phyloP scores from a whole-genome alignment of 805 yeast species.

The Starmerella davenportii region DNA sequence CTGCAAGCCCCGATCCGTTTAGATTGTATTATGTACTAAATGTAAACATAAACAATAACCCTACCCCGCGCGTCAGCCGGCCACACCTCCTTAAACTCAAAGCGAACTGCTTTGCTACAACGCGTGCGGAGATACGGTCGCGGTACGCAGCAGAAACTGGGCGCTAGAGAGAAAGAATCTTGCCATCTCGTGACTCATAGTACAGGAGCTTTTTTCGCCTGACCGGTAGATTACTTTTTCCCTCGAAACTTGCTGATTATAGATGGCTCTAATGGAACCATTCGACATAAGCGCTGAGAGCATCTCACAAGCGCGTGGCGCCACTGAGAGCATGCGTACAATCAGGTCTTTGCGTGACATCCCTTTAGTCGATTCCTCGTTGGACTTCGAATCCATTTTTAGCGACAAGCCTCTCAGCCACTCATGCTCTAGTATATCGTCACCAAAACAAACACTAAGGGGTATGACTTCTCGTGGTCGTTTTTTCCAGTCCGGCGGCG shows the following conservation, averaged over 20 bases:
- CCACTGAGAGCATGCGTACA: conserved; percentile 2
- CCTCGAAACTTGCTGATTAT: too few relatives aligned
- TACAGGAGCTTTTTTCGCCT: too few relatives aligned
- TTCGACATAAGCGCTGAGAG: not conserved
- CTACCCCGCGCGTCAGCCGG: not conserved
- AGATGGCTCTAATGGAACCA: not conserved
- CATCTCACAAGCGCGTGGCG: not conserved
- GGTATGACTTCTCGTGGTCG: not conserved
- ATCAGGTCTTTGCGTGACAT: conserved; percentile 17
- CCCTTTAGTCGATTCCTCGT: conserved; percentile 15
- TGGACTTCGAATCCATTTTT: conserved; percentile 5
- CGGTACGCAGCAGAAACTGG: too few relatives aligned
- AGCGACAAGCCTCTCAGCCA: not conserved
- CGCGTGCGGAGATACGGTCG: too few relatives aligned
- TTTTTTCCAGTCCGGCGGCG: not conserved
- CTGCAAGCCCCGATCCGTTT: too few relatives aligned
- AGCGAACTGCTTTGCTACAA: too few relatives aligned
- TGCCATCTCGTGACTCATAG: too few relatives aligned
- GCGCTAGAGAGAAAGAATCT: too few relatives aligned
- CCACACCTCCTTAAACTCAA: not conserved
- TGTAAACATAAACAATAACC: not conserved
- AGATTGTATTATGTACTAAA: not conserved
- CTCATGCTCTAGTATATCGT: not conserved
- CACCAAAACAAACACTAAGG: not conserved
- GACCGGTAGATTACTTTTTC: too few relatives aligned